These are phyloP conservation scores for Leersia perrieri DNA, from an alignment of 176 grass and related monocot species.

Conservation along the genomic window DNA sequence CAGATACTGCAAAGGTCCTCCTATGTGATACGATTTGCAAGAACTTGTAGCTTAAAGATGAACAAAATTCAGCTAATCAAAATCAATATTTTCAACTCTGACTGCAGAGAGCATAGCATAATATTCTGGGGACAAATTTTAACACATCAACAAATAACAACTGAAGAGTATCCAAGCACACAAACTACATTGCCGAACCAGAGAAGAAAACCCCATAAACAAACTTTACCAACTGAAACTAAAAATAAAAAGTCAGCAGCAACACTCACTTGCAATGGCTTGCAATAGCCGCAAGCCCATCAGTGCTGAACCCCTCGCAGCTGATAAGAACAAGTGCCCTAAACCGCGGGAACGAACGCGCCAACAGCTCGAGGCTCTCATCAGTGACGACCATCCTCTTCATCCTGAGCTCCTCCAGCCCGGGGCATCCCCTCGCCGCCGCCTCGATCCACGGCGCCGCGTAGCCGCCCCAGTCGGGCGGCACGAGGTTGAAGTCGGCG, in stretches of 20 bases:
- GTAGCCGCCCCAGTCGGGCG: conserved; percentile 68
- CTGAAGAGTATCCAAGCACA: neutral
- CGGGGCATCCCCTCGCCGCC: conserved; percentile 16
- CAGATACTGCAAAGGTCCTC: neutral
- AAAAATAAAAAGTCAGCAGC: neutral
- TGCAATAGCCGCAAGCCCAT: conserved; percentile 65
- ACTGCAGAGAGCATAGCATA: neutral
- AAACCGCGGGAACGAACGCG: conserved; percentile 65
- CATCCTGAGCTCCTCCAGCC: conserved; percentile 72
- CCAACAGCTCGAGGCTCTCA: conserved; percentile 60
- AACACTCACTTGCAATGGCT: conserved; percentile 69
- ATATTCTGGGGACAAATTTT: neutral
- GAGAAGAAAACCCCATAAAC: neutral
- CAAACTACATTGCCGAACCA: conserved; percentile 4
- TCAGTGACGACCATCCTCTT: conserved; percentile 84
- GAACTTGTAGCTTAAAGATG: neutral
- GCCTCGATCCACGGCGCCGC: conserved; percentile 66
- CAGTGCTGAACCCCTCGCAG: conserved; percentile 79
- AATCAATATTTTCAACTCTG: neutral
- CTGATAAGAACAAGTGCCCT: conserved; percentile 60
- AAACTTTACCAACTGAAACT: neutral
- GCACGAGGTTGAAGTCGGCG: conserved; percentile 75
- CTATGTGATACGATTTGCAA: neutral
- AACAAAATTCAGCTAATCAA: neutral
- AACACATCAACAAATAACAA: neutral